These are phyloP conservation scores for Ustilago trichophora DNA, from an alignment of 1,284 basidiomycete species.

Conservation along the genomic window DNA sequence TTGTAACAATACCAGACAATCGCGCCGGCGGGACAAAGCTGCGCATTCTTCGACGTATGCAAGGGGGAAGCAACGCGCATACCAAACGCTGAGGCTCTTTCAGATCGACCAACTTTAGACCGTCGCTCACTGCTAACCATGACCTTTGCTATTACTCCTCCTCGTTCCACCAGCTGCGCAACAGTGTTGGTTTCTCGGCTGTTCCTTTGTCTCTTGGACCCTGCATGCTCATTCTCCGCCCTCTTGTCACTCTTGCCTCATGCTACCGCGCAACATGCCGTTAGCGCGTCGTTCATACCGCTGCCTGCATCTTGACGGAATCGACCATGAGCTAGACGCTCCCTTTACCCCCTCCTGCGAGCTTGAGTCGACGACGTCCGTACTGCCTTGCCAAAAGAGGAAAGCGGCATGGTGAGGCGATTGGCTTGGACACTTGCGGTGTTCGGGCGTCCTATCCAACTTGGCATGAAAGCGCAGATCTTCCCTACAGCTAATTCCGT, in stretches of 20 bases:
- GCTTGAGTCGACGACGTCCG: too few relatives aligned
- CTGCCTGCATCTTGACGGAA: conserved; percentile 13
- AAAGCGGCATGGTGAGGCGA: neutral
- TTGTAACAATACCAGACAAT: too few relatives aligned
- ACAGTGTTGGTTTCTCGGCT: neutral
- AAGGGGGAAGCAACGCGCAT: conserved; percentile 26
- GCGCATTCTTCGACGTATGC: conserved; percentile 49
- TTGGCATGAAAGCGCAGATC: conserved; percentile 3
- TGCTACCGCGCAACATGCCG: neutral
- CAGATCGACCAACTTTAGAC: neutral
- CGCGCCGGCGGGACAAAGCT: conserved; percentile 5
- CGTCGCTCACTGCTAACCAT: neutral
- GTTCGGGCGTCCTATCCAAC: neutral
- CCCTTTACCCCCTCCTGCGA: too few relatives aligned
- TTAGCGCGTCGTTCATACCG: conserved; percentile 2
- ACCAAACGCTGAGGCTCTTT: neutral
- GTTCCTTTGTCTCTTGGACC: conserved; percentile 9
- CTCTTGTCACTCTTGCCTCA: neutral
- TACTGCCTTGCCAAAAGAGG: conserved; percentile 3
- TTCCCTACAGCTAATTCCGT: too few relatives aligned
- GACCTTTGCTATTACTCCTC: too few relatives aligned
- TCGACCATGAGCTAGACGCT: too few relatives aligned
- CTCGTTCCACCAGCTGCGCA: too few relatives aligned
- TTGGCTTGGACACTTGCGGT: neutral
- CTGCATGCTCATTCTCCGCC: conserved; percentile 5